Evolutionary conservation across 805 yeast genomes (phyloP).

Genomic region (Peterozyma toletana): DNA sequence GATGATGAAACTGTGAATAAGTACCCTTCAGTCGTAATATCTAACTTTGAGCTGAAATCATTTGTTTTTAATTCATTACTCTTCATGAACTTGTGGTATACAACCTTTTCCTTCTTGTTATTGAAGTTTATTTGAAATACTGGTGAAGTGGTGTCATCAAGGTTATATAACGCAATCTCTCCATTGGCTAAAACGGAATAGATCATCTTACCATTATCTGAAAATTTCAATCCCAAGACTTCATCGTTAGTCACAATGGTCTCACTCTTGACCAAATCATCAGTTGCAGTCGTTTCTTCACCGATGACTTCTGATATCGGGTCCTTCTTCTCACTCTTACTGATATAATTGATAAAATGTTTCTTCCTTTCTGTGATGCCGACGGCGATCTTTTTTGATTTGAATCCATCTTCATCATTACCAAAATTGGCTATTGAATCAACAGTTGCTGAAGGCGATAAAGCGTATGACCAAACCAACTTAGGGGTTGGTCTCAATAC

Average conservation of each 20-base stretch:
- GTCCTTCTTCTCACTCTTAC: slow-evolving; percentile 11
- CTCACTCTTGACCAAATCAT: slow-evolving; percentile 23
- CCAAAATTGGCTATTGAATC: slow-evolving; percentile 27
- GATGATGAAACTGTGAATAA: slow-evolving; percentile 7
- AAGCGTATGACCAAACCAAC: slow-evolving; percentile 46
- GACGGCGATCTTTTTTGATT: slow-evolving; percentile 20
- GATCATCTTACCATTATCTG: slow-evolving; percentile 18
- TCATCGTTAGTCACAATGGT: slow-evolving; percentile 14
- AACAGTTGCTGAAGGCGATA: slow-evolving; percentile 38
- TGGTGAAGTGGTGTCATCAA: slow-evolving; percentile 9
- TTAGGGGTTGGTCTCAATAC: slow-evolving; percentile 51
- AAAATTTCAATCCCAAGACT: slow-evolving; percentile 19
- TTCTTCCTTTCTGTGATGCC: slow-evolving; percentile 29
- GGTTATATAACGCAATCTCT: slow-evolving; percentile 14
- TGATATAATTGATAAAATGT: slow-evolving; percentile 14
- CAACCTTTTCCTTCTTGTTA: slow-evolving; percentile 15
- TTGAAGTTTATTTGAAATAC: slow-evolving; percentile 17
- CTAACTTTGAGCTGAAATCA: not conserved
- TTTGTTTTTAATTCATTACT: not conserved
- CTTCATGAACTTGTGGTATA: slow-evolving; percentile 9
- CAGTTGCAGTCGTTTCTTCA: slow-evolving; percentile 24
- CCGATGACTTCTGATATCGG: slow-evolving; percentile 10
- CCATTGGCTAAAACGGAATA: slow-evolving; percentile 26
- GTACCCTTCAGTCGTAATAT: slow-evolving; percentile 5
- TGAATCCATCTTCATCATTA: slow-evolving; percentile 12